phyloP scores from a whole-genome alignment of 306 rosid genomes.

The Pueraria montana region DNA sequence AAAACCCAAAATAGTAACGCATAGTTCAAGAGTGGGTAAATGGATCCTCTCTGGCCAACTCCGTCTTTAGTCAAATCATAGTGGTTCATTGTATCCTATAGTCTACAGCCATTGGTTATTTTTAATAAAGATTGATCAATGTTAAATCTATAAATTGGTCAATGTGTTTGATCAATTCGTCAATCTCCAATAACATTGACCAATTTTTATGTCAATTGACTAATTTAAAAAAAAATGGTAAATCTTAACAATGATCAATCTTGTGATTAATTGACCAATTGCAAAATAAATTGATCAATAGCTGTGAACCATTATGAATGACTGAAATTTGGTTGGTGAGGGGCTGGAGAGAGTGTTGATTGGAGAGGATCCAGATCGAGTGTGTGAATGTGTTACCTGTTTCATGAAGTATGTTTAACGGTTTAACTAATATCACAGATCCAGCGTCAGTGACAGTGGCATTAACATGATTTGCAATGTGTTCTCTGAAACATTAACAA shows the following conservation, averaged over 20 bases:
- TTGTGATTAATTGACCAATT: not conserved
- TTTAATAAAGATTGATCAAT: not conserved
- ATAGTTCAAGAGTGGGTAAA: not conserved
- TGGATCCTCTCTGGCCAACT: not conserved
- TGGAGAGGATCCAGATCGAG: not conserved
- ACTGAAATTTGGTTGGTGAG: not conserved
- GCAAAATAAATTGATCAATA: not conserved
- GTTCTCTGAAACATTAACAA: conserved; percentile 79
- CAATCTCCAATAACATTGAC: not conserved
- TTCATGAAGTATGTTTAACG: not conserved
- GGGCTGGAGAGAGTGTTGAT: not conserved
- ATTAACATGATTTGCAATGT: conserved; percentile 94
- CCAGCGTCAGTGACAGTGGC: conserved; percentile 94
- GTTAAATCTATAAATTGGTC: not conserved
- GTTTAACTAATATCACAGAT: conserved; percentile 63
- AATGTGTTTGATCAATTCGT: not conserved
- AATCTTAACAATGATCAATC: not conserved
- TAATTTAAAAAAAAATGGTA: not conserved
- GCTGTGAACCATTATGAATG: not conserved
- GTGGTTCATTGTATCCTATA: not conserved
- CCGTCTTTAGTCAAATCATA: not conserved
- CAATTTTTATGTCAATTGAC: not conserved
- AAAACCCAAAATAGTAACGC: not conserved
- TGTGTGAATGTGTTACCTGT: conserved; percentile 17
- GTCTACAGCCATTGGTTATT: not conserved